Percentiles rank a stretch among this genome's conserved stretches.
Evolutionary conservation across 108 stramenopile species (phyloP).

Genomic region (Nitzschia putrida): DNA sequence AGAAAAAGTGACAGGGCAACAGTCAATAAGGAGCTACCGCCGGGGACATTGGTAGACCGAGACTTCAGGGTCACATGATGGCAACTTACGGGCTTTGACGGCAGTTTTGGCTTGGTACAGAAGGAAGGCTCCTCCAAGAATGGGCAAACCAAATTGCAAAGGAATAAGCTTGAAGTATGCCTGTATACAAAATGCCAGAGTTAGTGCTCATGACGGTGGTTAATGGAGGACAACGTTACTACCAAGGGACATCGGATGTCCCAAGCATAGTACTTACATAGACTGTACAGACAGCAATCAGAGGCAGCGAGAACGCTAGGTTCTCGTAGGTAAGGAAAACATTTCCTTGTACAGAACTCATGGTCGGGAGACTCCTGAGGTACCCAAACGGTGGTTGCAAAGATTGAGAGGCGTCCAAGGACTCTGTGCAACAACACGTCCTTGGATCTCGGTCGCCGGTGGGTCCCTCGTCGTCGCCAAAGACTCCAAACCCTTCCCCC

Average conservation of each 20-base stretch:
- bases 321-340: slow-evolving; percentile 63
- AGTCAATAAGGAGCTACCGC: background rate
- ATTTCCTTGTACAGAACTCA: slow-evolving; percentile 37
- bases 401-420: too few species aligned
- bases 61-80: background rate
- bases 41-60: background rate
- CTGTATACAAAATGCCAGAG: slow-evolving; percentile 17
- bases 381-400: too few species aligned
- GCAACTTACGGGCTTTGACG: slow-evolving; percentile 45
- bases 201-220: background rate
- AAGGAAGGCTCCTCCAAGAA: slow-evolving; percentile 30
- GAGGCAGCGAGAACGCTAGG: slow-evolving; percentile 54
- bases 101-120: slow-evolving; percentile 29
- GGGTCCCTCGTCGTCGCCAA: too few species aligned
- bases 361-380: slow-evolving; percentile 1
- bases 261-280: slow-evolving; percentile 40
- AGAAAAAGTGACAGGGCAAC: background rate
- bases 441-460: too few species aligned
- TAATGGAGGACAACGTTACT: background rate
- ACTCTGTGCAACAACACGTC: too few species aligned
- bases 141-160: slow-evolving; percentile 38
- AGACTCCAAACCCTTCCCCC: too few species aligned
- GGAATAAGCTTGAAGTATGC: slow-evolving; percentile 57
- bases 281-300: slow-evolving; percentile 42
- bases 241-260: too few species aligned